Conservation (phyloP, 2,329 filamentous ascomycete species). For the Aspergillus sp. region DNA sequence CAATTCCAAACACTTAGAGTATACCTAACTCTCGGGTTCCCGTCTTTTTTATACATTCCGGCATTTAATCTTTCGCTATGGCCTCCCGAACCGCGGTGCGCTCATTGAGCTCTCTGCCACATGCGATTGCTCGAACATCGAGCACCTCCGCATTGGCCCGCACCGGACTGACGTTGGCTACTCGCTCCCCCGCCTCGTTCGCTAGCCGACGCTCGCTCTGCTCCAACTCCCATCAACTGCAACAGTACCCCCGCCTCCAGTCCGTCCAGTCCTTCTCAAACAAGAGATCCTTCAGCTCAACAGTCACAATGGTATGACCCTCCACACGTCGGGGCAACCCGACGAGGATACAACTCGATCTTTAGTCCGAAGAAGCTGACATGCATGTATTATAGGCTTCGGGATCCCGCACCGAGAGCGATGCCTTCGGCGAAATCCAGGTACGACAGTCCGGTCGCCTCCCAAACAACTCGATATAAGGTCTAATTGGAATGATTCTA, state of each 20-base stretch:
- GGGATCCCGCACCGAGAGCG: slow-evolving; percentile 78
- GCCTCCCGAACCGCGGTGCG: slow-evolving; percentile 40
- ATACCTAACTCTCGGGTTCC: not conserved
- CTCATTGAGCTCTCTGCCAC: slow-evolving; percentile 37
- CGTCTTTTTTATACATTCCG: not conserved
- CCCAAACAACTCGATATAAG: not conserved
- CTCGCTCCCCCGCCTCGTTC: slow-evolving; percentile 30
- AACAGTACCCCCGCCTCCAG: slow-evolving; percentile 40
- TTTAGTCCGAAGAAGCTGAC: slow-evolving; percentile 6
- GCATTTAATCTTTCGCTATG: slow-evolving; percentile 29
- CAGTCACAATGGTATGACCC: slow-evolving; percentile 38
- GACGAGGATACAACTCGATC: not conserved
- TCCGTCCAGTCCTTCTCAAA: slow-evolving; percentile 29
- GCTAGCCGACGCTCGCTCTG: slow-evolving; percentile 29
- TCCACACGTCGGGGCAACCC: not conserved
- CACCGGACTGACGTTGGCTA: slow-evolving; percentile 26
- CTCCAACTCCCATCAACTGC: slow-evolving; percentile 29
- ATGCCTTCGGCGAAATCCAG: slow-evolving; percentile 96
- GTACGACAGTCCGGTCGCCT: slow-evolving; percentile 27
- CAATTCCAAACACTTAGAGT: not conserved
- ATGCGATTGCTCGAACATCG: slow-evolving; percentile 29
- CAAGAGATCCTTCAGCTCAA: slow-evolving; percentile 39
- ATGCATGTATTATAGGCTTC: slow-evolving; percentile 30
- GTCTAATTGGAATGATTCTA: slow-evolving; percentile 23
- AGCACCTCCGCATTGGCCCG: slow-evolving; percentile 34